Evolutionary conservation across 2,329 filamentous ascomycete species (phyloP), one percentile per base, ranked within the genome.

Genomic region (Aspergillus neotritici): DNA sequence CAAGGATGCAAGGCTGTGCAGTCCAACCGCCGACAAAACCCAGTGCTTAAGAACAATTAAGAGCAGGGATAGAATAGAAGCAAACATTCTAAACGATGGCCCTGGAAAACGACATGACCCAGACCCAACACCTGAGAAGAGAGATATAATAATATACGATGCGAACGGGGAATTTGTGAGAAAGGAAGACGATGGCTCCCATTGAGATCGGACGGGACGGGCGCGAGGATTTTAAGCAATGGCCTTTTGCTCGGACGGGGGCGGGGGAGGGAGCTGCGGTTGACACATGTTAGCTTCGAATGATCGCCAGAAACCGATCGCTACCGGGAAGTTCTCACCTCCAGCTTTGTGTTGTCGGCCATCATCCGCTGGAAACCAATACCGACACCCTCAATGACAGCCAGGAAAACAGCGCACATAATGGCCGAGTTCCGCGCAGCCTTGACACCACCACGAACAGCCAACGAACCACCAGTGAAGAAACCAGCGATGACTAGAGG

Each of bases 321-420:
- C 21, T 25, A 25, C 9, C 8, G 16, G 15, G 34, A 29, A 31
- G 14, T 31, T 65, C 72, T 56, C 59, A 84, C 82, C 72, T 95
- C 88, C 57, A 94, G 73, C 72, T 84, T 84, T 52, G 88, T 94
- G 66, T 84, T 85, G 51, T 89, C 86, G 30, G 90, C 87, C 79
- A 95, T 86, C 84, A 95, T 89, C 68, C 90, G 84, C 68, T 89
- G 86, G 73, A 96, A 91, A 7, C 87, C 90, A 63, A 98, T 97
- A 58, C 91, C 91, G 43, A 97, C 93, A 59, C 93, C 91, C 70
- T 98, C 91, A 52, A 98, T 97, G 53, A 98, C 91, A 39, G 87
- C 93, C 35, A 98, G 76, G 61, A 98, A 79, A 53, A 95, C 86
- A 17, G 88, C 93, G 67, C 93, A 97, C 56, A 91, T 93, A 61